A percentile compares a stretch with the other conserved stretches of the same genome.
phyloP scores from a whole-genome alignment of 106 monocot genomes.

The Apostasia ramifera region DNA sequence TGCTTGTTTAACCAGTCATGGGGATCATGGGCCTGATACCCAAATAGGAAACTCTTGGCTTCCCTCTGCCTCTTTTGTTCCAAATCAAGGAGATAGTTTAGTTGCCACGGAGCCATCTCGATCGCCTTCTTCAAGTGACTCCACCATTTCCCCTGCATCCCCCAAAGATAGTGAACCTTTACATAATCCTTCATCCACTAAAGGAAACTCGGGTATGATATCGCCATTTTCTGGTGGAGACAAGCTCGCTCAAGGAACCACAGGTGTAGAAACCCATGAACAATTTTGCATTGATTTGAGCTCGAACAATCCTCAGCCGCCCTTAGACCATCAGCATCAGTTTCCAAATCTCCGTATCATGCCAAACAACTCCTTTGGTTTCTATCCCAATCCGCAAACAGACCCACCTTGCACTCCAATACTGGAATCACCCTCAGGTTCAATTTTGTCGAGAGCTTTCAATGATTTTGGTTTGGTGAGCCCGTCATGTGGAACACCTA shows the following conservation, averaged over 20 bases:
- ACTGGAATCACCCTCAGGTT: conserved; percentile 12
- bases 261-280: conserved; percentile 3
- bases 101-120: conserved; percentile 26
- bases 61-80: conserved; percentile 14
- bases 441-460: conserved; percentile 5
- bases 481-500: conserved; percentile 4
- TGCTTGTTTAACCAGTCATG: conserved; percentile 41
- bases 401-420: background rate
- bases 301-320: conserved; percentile 1
- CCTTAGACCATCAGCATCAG: background rate
- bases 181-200: background rate
- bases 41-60: conserved; percentile 47
- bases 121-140: conserved; percentile 39
- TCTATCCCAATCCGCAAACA: background rate
- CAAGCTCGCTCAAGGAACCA: background rate
- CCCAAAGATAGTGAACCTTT: conserved; percentile 6
- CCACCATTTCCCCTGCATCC: conserved; percentile 34
- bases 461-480: background rate
- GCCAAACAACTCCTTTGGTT: conserved; percentile 6
- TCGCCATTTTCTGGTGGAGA: background rate
- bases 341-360: conserved; percentile 8
- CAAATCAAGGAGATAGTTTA: conserved; percentile 11
- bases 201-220: background rate
- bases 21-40: conserved; percentile 19
- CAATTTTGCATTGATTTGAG: background rate